These are phyloP conservation scores for Claviceps sp. DNA, from an alignment of 2,329 filamentous ascomycete species.

Conservation along the genomic window DNA sequence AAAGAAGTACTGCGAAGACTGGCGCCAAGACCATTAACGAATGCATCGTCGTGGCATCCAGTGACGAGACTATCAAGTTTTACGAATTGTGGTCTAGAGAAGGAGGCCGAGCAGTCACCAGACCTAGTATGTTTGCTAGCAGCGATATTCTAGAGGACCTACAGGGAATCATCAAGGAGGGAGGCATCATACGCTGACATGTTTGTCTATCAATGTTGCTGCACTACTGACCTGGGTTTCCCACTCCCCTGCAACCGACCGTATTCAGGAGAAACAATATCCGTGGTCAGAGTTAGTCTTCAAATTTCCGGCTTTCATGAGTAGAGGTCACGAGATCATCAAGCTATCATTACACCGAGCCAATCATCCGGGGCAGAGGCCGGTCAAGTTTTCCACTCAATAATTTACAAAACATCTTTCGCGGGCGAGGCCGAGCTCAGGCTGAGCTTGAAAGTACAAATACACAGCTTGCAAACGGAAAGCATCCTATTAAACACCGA, in stretches of 20 bases:
- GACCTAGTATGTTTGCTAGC: conserved; percentile 56
- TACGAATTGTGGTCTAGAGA: conserved; percentile 81
- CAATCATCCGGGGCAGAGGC: neutral
- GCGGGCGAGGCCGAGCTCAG: neutral
- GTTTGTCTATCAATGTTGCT: neutral
- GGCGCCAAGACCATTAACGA: conserved; percentile 20
- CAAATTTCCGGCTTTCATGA: neutral
- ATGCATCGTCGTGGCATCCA: conserved; percentile 82
- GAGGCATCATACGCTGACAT: conserved; percentile 53
- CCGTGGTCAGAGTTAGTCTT: neutral
- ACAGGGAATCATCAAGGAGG: conserved; percentile 66
- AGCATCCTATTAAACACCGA: neutral
- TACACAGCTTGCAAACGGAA: neutral
- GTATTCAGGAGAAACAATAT: neutral
- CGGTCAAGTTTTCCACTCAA: neutral
- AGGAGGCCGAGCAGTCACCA: conserved; percentile 36
- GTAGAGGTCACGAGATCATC: neutral
- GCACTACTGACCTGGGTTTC: neutral
- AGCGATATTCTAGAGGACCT: conserved; percentile 75
- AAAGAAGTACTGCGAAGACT: conserved; percentile 13
- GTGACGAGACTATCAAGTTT: conserved; percentile 86
- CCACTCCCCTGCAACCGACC: neutral
- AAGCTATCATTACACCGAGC: neutral
- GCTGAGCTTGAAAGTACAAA: neutral
- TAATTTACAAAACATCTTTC: neutral